Conservation (phyloP, 2,329 filamentous ascomycete genomes). For the Aspergillus fumigatus region DNA sequence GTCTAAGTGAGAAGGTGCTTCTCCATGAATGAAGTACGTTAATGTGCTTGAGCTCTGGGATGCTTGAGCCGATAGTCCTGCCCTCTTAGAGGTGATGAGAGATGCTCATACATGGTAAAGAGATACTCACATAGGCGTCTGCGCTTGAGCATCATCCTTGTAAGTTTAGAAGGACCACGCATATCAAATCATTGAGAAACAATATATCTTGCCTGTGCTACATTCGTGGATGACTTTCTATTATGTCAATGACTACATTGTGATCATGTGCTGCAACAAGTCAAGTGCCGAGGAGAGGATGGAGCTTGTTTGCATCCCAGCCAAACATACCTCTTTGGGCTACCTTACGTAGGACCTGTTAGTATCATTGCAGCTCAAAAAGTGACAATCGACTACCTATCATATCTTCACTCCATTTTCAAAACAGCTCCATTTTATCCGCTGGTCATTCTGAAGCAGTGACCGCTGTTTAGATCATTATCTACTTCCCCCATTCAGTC, state of each 20-base stretch:
- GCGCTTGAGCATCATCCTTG: background rate
- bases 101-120: too few species aligned
- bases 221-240: background rate
- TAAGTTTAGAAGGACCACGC: background rate
- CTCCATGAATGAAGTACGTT: background rate
- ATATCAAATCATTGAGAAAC: background rate
- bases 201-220: too few species aligned
- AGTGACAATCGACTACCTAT: background rate
- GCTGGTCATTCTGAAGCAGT: background rate
- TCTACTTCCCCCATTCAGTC: background rate
- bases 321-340: background rate
- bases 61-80: background rate
- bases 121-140: too few species aligned
- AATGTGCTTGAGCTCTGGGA: background rate
- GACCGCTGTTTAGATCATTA: background rate
- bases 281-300: background rate
- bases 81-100: background rate
- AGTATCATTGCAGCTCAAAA: background rate
- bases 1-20: background rate
- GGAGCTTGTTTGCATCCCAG: background rate
- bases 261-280: too few species aligned
- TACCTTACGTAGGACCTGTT: background rate
- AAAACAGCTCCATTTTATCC: background rate
- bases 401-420: background rate
- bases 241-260: background rate